Conservation (phyloP, 768 basidiomycete genomes). For the Termitomyces sp. region DNA sequence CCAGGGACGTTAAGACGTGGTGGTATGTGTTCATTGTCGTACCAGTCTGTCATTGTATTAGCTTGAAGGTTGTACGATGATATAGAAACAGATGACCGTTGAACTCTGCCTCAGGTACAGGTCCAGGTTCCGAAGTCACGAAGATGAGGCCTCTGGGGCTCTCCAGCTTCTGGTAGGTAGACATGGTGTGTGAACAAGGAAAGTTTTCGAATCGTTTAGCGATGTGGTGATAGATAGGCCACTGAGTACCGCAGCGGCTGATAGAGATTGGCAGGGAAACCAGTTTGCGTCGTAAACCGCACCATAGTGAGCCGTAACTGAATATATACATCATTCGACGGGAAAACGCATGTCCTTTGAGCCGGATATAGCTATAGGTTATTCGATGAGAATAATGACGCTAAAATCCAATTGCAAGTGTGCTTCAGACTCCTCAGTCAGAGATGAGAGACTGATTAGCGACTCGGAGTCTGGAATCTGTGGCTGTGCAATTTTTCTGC, state of each 20-base stretch:
- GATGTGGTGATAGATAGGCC: background rate
- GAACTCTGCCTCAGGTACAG: constrained; percentile 23
- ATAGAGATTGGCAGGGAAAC: constrained; percentile 1
- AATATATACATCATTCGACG: background rate
- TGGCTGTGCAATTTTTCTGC: constrained; percentile 32
- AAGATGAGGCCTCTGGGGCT: constrained; percentile 11
- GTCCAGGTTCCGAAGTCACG: constrained; percentile 13
- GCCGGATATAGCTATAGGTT: background rate
- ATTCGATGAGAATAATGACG: background rate
- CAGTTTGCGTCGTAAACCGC: constrained; percentile 6
- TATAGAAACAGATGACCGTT: constrained; percentile 13
- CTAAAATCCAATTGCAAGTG: too few relatives aligned
- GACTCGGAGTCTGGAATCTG: too few relatives aligned
- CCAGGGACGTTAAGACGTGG: constrained; percentile 23
- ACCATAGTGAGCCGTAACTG: background rate
- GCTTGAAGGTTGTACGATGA: background rate
- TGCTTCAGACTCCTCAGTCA: too few relatives aligned
- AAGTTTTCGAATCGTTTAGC: background rate
- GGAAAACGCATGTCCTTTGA: background rate
- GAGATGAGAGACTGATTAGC: too few relatives aligned
- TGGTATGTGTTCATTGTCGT: constrained; percentile 28
- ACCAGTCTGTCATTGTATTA: constrained; percentile 22
- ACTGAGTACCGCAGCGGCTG: background rate
- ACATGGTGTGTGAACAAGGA: background rate
- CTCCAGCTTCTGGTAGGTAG: constrained; percentile 6